These are phyloP conservation scores for Groenewaldozyma auringiensis DNA, from an alignment of 1,139 yeast genomes.

Conservation along the genomic window DNA sequence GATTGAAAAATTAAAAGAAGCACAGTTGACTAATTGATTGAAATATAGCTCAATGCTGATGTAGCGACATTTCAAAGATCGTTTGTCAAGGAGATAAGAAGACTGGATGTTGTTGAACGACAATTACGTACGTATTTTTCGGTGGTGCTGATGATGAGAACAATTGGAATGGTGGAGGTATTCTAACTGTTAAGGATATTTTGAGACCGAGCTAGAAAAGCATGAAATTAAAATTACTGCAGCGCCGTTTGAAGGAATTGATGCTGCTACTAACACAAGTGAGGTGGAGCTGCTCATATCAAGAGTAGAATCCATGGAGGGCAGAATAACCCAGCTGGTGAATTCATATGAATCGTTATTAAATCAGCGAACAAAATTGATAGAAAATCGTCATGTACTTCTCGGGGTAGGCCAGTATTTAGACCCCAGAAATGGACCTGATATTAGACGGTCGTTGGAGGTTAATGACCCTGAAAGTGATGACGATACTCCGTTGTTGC, in stretches of 20 bases:
- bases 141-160: neutral
- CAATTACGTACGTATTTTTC: slow-evolving; percentile 36
- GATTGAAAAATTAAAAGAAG: neutral
- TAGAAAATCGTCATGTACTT: slow-evolving; percentile 62
- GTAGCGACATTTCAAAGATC: slow-evolving; percentile 83
- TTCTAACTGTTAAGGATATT: slow-evolving; percentile 17
- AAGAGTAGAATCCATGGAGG: slow-evolving; percentile 57
- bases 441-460: slow-evolving; percentile 20
- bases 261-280: slow-evolving; percentile 44
- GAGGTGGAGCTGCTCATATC: slow-evolving; percentile 73
- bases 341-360: slow-evolving; percentile 49
- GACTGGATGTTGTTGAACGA: slow-evolving; percentile 54
- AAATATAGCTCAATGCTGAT: slow-evolving; percentile 44
- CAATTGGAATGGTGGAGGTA: no score
- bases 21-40: neutral
- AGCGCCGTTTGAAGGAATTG: slow-evolving; percentile 24
- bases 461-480: slow-evolving; percentile 13
- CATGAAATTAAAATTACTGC: slow-evolving; percentile 21
- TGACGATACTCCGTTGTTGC: slow-evolving; percentile 23
- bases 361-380: slow-evolving; percentile 46
- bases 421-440: slow-evolving; percentile 25
- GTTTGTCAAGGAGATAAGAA: slow-evolving; percentile 73
- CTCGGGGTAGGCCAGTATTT: slow-evolving; percentile 66
- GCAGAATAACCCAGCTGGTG: slow-evolving; percentile 49
- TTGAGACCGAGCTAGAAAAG: slow-evolving; percentile 25